phyloP scores from a whole-genome alignment of 345 rosid genomes.

The Salix dunnii region DNA sequence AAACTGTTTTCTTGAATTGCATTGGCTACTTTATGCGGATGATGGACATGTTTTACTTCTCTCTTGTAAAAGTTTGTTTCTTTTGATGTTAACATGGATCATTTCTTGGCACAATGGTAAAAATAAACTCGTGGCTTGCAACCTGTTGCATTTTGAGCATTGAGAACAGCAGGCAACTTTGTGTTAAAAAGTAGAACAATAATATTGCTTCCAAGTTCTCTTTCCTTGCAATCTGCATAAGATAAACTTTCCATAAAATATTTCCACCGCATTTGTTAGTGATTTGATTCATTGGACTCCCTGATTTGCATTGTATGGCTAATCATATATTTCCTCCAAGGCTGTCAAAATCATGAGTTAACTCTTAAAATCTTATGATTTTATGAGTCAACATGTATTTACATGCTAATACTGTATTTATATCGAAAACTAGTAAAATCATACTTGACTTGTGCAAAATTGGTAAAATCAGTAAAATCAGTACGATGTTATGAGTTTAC shows the following conservation, averaged over 20 bases:
- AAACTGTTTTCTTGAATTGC: neutral
- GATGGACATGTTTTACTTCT: neutral
- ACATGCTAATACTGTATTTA: no score
- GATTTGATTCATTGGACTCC: neutral
- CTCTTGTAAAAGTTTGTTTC: neutral
- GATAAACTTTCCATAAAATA: neutral
- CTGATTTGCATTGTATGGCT: neutral
- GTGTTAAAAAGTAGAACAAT: neutral
- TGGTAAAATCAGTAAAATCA: no score
- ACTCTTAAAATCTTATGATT: no score
- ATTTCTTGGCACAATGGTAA: neutral
- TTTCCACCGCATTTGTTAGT: neutral
- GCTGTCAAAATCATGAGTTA: no score
- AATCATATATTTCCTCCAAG: neutral
- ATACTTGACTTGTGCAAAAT: no score
- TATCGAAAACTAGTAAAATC: no score
- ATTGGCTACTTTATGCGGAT: neutral
- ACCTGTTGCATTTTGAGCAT: neutral
- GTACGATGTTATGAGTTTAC: no score
- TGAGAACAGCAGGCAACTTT: neutral
- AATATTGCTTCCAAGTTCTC: neutral
- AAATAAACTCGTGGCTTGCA: neutral
- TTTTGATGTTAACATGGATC: neutral
- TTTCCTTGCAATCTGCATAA: neutral
- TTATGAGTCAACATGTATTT: no score